These are phyloP conservation scores for Picocystis sp. DNA, from an alignment of 163 green algal species.

Conservation along the genomic window DNA sequence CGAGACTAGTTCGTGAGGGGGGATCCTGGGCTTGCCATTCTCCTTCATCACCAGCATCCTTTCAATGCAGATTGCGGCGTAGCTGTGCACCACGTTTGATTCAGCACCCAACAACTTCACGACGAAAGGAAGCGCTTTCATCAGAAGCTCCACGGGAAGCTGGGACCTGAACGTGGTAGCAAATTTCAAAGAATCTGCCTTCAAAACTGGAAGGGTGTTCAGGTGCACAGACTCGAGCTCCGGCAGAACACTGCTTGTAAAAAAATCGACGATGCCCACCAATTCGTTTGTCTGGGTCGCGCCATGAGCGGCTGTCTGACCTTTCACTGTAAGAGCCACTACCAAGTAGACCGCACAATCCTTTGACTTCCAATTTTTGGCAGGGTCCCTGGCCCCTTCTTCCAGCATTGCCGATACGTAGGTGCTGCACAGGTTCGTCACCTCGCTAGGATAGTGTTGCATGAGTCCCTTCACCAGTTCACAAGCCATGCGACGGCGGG, in stretches of 20 bases:
- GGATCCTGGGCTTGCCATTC: slow-evolving; percentile 10
- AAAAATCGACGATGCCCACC: slow-evolving; percentile 81
- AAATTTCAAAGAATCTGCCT: slow-evolving; percentile 91
- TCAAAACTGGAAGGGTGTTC: slow-evolving; percentile 61
- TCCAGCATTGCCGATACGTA: slow-evolving; percentile 31
- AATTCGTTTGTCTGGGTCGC: slow-evolving; percentile 74
- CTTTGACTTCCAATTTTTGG: slow-evolving; percentile 66
- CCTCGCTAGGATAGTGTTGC: slow-evolving; percentile 49
- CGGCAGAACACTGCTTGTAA: slow-evolving; percentile 41
- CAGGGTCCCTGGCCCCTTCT: slow-evolving; percentile 45
- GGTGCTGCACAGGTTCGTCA: slow-evolving; percentile 12
- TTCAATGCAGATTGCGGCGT: slow-evolving; percentile 81
- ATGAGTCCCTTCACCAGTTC: slow-evolving; percentile 77
- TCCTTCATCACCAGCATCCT: slow-evolving; percentile 57
- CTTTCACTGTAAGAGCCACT: slow-evolving; percentile 60
- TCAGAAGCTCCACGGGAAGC: slow-evolving; percentile 5
- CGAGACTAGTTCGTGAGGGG: neutral
- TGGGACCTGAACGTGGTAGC: slow-evolving; percentile 72
- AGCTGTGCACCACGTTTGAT: slow-evolving; percentile 89
- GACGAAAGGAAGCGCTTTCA: slow-evolving; percentile 39
- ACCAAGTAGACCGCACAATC: slow-evolving; percentile 92
- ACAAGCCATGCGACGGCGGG: slow-evolving; percentile 64
- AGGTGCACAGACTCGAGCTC: slow-evolving; percentile 49
- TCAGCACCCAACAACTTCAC: slow-evolving; percentile 45
- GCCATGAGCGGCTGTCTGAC: slow-evolving; percentile 56